A percentile compares a stretch with the other conserved stretches of the same genome.
Evolutionary conservation across 345 rosid species (phyloP).

Genomic region (Bruguiera gymnorhiza): DNA sequence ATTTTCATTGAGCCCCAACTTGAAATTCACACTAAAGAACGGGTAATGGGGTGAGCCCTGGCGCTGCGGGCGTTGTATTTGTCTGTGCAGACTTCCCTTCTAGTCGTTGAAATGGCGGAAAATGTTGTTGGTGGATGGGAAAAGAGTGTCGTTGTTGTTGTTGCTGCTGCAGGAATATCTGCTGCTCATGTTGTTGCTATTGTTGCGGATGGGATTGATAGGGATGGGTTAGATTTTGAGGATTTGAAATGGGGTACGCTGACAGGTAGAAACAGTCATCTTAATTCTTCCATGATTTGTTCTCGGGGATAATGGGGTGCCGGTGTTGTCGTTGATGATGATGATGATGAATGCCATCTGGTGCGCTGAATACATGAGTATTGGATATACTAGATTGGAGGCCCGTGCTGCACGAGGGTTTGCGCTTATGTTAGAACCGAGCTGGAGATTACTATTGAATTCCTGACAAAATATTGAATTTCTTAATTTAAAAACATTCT

Average conservation of each 20-base stretch:
- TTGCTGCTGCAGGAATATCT: too few relatives aligned
- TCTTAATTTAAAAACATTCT: too few relatives aligned
- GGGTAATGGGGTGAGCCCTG: not conserved
- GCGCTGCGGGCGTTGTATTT: not conserved
- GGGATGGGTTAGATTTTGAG: not conserved
- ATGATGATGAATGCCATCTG: too few relatives aligned
- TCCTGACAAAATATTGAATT: too few relatives aligned
- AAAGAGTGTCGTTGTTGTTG: not conserved
- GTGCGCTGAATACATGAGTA: too few relatives aligned
- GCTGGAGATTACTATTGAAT: too few relatives aligned
- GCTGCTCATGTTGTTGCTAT: not conserved
- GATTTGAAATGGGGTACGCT: not conserved
- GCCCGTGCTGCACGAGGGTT: too few relatives aligned
- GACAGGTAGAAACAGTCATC: not conserved
- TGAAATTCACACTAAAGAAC: not conserved
- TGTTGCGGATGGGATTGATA: not conserved
- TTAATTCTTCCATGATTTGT: not conserved
- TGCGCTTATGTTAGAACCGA: too few relatives aligned
- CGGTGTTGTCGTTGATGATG: too few relatives aligned
- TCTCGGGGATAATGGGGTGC: not conserved
- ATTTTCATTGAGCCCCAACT: slow-evolving; percentile 1
- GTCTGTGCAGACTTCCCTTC: not conserved
- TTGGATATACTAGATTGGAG: too few relatives aligned
- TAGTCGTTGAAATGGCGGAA: not conserved
- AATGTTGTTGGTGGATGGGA: not conserved